Evolutionary conservation across 495 filamentous ascomycete species (phyloP).

Genomic region (Neurospora tetraspora): DNA sequence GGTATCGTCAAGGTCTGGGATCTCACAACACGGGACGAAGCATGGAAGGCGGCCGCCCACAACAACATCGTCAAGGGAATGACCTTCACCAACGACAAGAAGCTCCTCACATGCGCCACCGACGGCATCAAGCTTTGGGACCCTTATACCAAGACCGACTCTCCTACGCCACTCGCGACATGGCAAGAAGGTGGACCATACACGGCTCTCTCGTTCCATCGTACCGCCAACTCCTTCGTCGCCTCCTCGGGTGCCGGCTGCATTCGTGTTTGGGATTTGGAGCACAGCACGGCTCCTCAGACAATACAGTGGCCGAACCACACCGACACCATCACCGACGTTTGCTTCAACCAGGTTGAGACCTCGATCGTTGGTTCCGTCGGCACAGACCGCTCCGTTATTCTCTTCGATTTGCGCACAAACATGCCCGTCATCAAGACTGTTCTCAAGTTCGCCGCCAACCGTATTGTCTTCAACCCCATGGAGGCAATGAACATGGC

Average conservation of each 20-base stretch:
- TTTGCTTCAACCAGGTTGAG: conserved; percentile 89
- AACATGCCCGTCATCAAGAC: conserved; percentile 62
- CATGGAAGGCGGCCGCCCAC: conserved; percentile 73
- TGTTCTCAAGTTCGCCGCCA: conserved; percentile 69
- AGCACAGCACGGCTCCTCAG: conserved; percentile 64
- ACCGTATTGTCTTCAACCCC: conserved; percentile 86
- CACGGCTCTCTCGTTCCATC: conserved; percentile 76
- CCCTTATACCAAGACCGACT: conserved; percentile 62
- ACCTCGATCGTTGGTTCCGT: conserved; percentile 79
- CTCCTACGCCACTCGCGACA: conserved; percentile 59
- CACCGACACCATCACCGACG: conserved; percentile 81
- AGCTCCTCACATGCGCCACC: conserved; percentile 80
- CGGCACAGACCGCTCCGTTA: conserved; percentile 73
- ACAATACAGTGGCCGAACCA: conserved; percentile 78
- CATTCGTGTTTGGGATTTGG: conserved; percentile 70
- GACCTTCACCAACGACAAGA: conserved; percentile 74
- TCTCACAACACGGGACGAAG: conserved; percentile 64
- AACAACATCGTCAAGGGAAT: conserved; percentile 81
- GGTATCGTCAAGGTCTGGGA: conserved; percentile 94
- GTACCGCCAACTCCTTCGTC: conserved; percentile 57
- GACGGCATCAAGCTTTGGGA: conserved; percentile 89
- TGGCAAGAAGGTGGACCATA: conserved; percentile 77
- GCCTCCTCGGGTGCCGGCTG: conserved; percentile 71
- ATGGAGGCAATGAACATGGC: conserved; percentile 46
- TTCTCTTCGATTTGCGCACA: conserved; percentile 80